phyloP scores from a whole-genome alignment of 163 green algal genomes.

The Scenedesmus sp. region DNA sequence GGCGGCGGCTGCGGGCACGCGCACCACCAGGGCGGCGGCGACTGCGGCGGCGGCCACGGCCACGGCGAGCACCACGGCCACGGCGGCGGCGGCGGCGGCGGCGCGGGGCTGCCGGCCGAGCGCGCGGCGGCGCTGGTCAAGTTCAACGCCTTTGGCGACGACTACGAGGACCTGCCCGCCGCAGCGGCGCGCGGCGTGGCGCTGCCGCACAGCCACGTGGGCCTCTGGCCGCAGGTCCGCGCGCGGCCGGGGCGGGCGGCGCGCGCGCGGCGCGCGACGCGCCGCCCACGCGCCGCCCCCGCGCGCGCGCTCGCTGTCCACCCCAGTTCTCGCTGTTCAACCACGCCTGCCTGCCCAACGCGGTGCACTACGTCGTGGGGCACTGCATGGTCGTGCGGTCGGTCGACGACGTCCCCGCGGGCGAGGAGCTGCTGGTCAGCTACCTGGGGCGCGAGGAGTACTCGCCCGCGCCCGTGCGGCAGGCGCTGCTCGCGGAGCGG shows the following conservation, averaged over 20 bases:
- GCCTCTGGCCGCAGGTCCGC: constrained; percentile 60
- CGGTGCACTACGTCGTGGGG: constrained; percentile 56
- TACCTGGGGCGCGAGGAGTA: constrained; percentile 59
- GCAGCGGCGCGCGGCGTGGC: constrained; percentile 14
- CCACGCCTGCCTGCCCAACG: constrained; percentile 53
- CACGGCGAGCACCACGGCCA: background rate
- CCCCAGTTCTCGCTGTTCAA: constrained; percentile 53
- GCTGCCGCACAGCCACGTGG: constrained; percentile 46
- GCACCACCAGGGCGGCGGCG: background rate
- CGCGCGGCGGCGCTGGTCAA: background rate
- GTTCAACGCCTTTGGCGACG: constrained; percentile 56
- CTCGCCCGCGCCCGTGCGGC: constrained; percentile 28
- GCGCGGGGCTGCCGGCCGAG: background rate
- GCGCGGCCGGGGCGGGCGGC: too few relatives aligned
- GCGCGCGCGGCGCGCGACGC: too few relatives aligned
- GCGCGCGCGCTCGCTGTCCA: too few relatives aligned
- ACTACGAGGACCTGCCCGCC: constrained; percentile 49
- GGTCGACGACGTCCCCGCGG: constrained; percentile 32
- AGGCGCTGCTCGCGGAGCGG: constrained; percentile 42
- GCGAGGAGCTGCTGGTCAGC: constrained; percentile 48
- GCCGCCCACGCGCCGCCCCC: too few relatives aligned
- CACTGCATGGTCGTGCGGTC: constrained; percentile 53
- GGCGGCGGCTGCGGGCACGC: constrained; percentile 16
- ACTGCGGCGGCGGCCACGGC: too few relatives aligned
- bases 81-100: background rate